Percentiles rank a stretch among this genome's conserved stretches.
Conservation (phyloP, 169 alveolate genomes). For the Plasmodium ovale region DNA sequence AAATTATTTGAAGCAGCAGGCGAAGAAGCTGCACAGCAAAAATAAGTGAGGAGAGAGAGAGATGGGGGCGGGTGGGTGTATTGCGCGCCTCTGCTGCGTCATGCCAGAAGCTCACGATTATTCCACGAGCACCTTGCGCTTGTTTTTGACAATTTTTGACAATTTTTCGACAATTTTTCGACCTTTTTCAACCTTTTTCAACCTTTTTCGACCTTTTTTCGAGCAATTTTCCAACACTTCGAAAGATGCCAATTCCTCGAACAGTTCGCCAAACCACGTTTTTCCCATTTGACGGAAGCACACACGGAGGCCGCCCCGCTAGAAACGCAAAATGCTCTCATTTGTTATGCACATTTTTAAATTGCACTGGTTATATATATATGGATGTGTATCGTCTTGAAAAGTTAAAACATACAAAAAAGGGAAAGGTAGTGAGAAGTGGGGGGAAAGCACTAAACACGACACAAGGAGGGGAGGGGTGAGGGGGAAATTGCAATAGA, state of each 20-base stretch:
- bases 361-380: conserved; percentile 3
- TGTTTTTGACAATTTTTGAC: too few relatives aligned
- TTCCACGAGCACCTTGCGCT: too few relatives aligned
- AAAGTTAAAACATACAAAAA: conserved; percentile 50
- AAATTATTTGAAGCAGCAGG: conserved; percentile 78
- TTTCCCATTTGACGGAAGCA: too few relatives aligned
- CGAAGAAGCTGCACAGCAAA: conserved; percentile 41
- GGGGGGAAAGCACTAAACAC: not conserved
- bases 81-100: too few relatives aligned
- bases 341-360: conserved; percentile 50
- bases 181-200: too few relatives aligned
- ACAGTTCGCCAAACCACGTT: too few relatives aligned
- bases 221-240: too few relatives aligned
- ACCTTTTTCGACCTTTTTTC: too few relatives aligned
- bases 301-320: not conserved
- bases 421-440: not conserved
- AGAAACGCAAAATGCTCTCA: conserved; percentile 4
- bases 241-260: too few relatives aligned
- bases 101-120: too few relatives aligned
- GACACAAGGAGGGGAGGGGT: not conserved
- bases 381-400: conserved; percentile 27
- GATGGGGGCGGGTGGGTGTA: too few relatives aligned
- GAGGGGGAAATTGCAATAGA: not conserved
- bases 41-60: not conserved
- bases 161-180: too few relatives aligned